Conservation (phyloP, 495 filamentous ascomycete species). For the Pseudoneurospora amorphoporcata region DNA sequence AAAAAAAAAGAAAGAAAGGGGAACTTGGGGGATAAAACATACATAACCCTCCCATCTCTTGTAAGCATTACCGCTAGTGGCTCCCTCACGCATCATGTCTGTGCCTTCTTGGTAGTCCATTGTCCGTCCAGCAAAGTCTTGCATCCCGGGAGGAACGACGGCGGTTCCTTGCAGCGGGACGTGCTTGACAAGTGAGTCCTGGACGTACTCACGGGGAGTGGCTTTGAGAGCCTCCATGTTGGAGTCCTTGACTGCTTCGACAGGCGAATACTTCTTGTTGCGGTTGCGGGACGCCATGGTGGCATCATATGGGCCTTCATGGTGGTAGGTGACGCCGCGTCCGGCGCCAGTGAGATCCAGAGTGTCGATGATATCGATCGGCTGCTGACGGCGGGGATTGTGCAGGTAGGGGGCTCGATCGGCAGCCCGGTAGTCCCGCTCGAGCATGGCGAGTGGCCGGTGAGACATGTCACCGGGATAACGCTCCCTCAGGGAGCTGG, state of each 20-base stretch:
- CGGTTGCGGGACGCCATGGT: slow-evolving; percentile 61
- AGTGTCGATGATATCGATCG: slow-evolving; percentile 71
- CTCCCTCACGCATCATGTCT: slow-evolving; percentile 66
- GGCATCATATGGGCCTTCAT: slow-evolving; percentile 88
- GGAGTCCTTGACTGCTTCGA: slow-evolving; percentile 64
- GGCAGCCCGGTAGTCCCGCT: slow-evolving; percentile 47
- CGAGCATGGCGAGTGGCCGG: slow-evolving; percentile 51
- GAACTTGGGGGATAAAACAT: slow-evolving; percentile 17
- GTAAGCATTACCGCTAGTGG: slow-evolving; percentile 50
- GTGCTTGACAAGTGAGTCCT: slow-evolving; percentile 63
- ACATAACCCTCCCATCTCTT: slow-evolving; percentile 59
- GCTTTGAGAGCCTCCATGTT: slow-evolving; percentile 74
- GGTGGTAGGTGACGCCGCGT: slow-evolving; percentile 60
- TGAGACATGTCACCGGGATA: slow-evolving; percentile 52
- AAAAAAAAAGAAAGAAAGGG: not conserved
- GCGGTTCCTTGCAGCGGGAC: slow-evolving; percentile 81
- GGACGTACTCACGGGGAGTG: slow-evolving; percentile 69
- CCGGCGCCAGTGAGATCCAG: slow-evolving; percentile 50
- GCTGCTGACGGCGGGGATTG: slow-evolving; percentile 43
- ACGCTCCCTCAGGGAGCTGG: slow-evolving; percentile 45
- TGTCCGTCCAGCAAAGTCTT: slow-evolving; percentile 52
- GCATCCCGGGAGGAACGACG: slow-evolving; percentile 58
- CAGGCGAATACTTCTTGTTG: slow-evolving; percentile 50
- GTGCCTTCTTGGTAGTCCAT: slow-evolving; percentile 80
- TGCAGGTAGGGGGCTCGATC: slow-evolving; percentile 49